Percentiles rank a stretch among this genome's conserved stretches.
Evolutionary conservation across 352 stramenopile species (phyloP).

Genomic region (Globisporangium echinulatum): DNA sequence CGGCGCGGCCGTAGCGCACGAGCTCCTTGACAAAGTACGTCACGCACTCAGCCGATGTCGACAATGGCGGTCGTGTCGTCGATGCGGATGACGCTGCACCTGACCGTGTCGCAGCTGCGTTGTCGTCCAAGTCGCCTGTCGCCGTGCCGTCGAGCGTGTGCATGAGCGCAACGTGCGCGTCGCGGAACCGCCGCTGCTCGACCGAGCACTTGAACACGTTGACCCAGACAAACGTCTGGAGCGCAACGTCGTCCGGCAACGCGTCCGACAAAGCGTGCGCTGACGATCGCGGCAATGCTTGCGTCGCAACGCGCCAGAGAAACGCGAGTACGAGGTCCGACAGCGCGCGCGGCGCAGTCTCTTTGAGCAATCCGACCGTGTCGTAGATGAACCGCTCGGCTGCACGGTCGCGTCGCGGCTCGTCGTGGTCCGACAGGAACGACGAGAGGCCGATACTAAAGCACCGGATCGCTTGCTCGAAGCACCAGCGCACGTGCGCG

Average conservation of each 20-base stretch:
- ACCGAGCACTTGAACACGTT: constrained; percentile 82
- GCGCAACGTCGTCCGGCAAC: constrained; percentile 14
- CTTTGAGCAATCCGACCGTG: constrained; percentile 54
- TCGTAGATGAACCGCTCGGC: constrained; percentile 63
- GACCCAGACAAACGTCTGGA: constrained; percentile 77
- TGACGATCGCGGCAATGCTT: constrained; percentile 33
- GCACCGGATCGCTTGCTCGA: constrained; percentile 63
- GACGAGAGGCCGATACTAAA: constrained; percentile 67
- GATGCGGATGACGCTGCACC: not conserved
- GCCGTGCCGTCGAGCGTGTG: constrained; percentile 39
- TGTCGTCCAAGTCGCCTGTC: constrained; percentile 1
- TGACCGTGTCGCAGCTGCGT: not conserved
- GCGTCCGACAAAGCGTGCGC: constrained; percentile 1
- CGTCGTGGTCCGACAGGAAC: constrained; percentile 38
- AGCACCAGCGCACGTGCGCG: constrained; percentile 45
- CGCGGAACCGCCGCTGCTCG: constrained; percentile 49
- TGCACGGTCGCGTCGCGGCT: constrained; percentile 16
- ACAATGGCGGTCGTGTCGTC: constrained; percentile 14
- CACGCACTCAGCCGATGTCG: constrained; percentile 56
- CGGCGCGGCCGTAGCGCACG: constrained; percentile 52
- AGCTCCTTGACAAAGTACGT: constrained; percentile 73
- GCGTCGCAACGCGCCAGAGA: constrained; percentile 57
- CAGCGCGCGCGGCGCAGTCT: constrained; percentile 51
- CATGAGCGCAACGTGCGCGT: constrained; percentile 71
- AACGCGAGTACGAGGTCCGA: constrained; percentile 54